Conservation (phyloP, 805 yeast genomes). For the Isabelozyma heimii region DNA sequence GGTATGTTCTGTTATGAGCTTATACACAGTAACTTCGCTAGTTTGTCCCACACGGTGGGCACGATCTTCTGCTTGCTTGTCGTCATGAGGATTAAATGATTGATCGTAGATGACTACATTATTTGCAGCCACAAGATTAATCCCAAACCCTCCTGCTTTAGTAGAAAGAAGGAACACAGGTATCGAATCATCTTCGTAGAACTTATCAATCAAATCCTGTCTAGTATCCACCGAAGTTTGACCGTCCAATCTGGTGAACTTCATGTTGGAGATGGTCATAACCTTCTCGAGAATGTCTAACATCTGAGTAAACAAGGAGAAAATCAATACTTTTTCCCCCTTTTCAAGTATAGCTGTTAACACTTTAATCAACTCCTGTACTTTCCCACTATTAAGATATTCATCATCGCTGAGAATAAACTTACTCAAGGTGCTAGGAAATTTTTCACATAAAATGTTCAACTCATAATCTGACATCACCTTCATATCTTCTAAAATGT, state of each 20-base stretch:
- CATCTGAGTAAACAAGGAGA: constrained; percentile 90
- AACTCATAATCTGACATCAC: constrained; percentile 92
- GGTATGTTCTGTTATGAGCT: constrained; percentile 69
- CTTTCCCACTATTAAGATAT: constrained; percentile 75
- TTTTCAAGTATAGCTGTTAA: constrained; percentile 57
- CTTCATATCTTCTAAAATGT: constrained; percentile 89
- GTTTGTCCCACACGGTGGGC: constrained; percentile 97
- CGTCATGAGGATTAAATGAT: constrained; percentile 97
- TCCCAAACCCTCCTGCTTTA: constrained; percentile 98
- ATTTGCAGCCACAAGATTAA: constrained; percentile 93
- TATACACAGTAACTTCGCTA: constrained; percentile 73
- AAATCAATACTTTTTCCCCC: constrained; percentile 71
- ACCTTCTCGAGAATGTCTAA: constrained; percentile 83
- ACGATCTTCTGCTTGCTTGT: constrained; percentile 97
- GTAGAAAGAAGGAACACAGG: constrained; percentile 89
- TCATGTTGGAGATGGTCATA: constrained; percentile 58
- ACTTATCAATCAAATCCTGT: constrained; percentile 87
- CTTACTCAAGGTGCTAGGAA: constrained; percentile 59
- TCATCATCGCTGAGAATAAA: constrained; percentile 53
- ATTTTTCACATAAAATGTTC: constrained; percentile 67
- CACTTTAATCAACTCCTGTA: constrained; percentile 52
- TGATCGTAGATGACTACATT: constrained; percentile 89
- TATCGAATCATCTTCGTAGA: constrained; percentile 75
- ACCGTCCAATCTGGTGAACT: constrained; percentile 90
- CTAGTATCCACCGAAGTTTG: constrained; percentile 88